phyloP scores from a whole-genome alignment of 2,329 filamentous ascomycete genomes.

The Ramularia endophylla region DNA sequence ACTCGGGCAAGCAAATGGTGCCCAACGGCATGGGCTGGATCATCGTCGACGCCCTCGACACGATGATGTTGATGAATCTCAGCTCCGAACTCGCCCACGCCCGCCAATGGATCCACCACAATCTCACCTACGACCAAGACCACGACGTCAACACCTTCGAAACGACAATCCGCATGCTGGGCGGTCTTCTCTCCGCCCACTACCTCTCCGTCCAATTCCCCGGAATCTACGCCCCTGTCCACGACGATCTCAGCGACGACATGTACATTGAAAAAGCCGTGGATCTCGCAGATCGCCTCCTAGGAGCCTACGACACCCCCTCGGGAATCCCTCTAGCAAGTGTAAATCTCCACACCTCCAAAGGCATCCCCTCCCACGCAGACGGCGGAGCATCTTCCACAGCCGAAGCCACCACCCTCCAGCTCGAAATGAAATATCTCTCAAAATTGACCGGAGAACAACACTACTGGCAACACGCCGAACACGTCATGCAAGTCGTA shows the following conservation, averaged over 20 bases:
- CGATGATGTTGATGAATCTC: constrained; percentile 96
- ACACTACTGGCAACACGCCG: constrained; percentile 84
- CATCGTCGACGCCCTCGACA: constrained; percentile 92
- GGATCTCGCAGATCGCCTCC: constrained; percentile 79
- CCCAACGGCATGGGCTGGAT: constrained; percentile 93
- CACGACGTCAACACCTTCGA: constrained; percentile 98
- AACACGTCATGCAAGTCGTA: constrained; percentile 86
- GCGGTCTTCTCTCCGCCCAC: constrained; percentile 85
- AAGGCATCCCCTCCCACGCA: constrained; percentile 73
- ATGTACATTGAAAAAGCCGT: constrained; percentile 94
- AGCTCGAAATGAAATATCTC: constrained; percentile 96
- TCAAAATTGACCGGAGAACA: constrained; percentile 90
- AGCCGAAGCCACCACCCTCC: constrained; percentile 83
- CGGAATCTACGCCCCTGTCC: constrained; percentile 64
- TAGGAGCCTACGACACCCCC: constrained; percentile 79
- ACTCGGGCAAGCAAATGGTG: constrained; percentile 77
- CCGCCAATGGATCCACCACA: constrained; percentile 78
- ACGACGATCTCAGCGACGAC: constrained; percentile 72
- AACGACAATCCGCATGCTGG: constrained; percentile 96
- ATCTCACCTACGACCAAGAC: constrained; percentile 79
- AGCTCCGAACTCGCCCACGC: constrained; percentile 79
- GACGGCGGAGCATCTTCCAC: constrained; percentile 88
- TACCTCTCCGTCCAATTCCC: constrained; percentile 85
- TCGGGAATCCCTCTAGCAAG: constrained; percentile 88
- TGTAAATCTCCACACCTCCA: constrained; percentile 72